Base-by-base conservation (phyloP, 2,329 filamentous ascomycete species). In the Stylonectria norvegica region DNA sequence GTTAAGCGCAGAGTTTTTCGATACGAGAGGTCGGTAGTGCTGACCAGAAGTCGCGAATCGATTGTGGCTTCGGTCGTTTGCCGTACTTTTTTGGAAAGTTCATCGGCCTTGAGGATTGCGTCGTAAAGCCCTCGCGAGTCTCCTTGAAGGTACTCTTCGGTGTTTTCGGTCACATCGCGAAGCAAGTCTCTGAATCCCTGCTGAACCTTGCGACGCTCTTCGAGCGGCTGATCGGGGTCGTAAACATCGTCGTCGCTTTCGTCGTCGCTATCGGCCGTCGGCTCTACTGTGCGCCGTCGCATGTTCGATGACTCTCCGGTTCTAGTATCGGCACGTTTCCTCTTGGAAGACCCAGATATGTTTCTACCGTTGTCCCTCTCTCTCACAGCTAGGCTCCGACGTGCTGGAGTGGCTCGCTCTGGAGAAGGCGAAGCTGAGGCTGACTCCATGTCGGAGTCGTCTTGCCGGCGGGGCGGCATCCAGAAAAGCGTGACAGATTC, bases 1-100 rank as follows among this genome's bases (percentile, higher is more conserved):
- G 85, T 81, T 18, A 94, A 73, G 36, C 83, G 81, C 30, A 84
- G 73, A 0, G 88, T 84, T 59, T 89, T 89, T 53, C 86, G 87
- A 55, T 85, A 83, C 0, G 86, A 84, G 4, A 94, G 66, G 49
- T 96, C 89, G 5, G 87, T 86, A 1, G 87, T 82, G 48, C 78
- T 82, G 34, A 95, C 85, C 4, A 97, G 75, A 18, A 94, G 73
- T n/a, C 86, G 81, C 0, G 91, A 89, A 61, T 98, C 93, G 45
- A 95, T 83, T 1, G 86, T 87, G 1, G 93, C 93, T 61, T 97
- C 93, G 2, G 83, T 81, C 1, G 93, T 95, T 68, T 96, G 90
- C 56, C 85, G 87, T 45, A 95, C 84, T 51, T 80, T 73, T 40
- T 73, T 71, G 46, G 84, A 82, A 11, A 83, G 67, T 23, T 72